These are phyloP conservation scores for Trypanosoma grayi DNA, from an alignment of 208 protist genomes.

Conservation along the genomic window DNA sequence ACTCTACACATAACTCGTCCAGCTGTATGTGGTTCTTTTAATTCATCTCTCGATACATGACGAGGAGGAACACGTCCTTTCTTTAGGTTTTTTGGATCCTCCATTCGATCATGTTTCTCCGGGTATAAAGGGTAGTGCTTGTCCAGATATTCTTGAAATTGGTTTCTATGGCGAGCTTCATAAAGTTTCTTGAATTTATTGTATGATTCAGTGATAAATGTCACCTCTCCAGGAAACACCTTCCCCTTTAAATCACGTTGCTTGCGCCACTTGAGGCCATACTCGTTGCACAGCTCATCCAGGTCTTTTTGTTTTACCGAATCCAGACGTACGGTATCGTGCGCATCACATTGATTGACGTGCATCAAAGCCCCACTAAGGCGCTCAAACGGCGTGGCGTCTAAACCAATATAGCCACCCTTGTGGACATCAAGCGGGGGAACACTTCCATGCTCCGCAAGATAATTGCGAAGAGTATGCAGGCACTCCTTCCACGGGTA, in stretches of 20 bases:
- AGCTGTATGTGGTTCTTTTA: neutral
- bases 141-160: conserved; percentile 53
- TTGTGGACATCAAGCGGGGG: conserved; percentile 74
- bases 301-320: conserved; percentile 52
- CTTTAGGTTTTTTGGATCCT: conserved; percentile 46
- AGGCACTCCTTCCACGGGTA: conserved; percentile 80
- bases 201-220: conserved; percentile 69
- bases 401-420: conserved; percentile 75
- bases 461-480: conserved; percentile 34
- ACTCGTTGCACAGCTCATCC: conserved; percentile 43
- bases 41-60: conserved; percentile 26
- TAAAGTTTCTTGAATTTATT: conserved; percentile 56
- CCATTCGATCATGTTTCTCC: conserved; percentile 72
- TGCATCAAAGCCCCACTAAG: conserved; percentile 68
- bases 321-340: conserved; percentile 31
- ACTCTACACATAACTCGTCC: conserved; percentile 70
- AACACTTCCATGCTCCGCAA: conserved; percentile 30
- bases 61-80: conserved; percentile 59
- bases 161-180: conserved; percentile 20
- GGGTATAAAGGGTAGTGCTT: conserved; percentile 72
- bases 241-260: conserved; percentile 35
- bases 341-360: conserved; percentile 71
- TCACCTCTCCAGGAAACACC: conserved; percentile 39
- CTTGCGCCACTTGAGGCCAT: conserved; percentile 64
- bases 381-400: conserved; percentile 74